A percentile compares a stretch with the other conserved stretches of the same genome.
Evolutionary conservation across 306 rosid genomes (phyloP).

Genomic region (Dalbergia cochinchinensis): DNA sequence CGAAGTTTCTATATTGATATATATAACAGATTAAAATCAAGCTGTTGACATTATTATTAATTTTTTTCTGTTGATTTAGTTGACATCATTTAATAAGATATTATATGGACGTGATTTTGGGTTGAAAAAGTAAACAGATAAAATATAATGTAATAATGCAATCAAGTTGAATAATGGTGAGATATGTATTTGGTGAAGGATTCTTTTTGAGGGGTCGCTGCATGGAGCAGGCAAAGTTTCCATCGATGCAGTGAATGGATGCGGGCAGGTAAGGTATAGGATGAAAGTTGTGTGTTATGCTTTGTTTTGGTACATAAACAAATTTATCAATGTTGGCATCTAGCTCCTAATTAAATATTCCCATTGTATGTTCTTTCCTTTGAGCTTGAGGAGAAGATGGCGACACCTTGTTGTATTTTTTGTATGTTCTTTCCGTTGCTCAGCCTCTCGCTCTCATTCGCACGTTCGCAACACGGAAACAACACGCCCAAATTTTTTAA

Average conservation of each 20-base stretch:
- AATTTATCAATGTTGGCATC: slow-evolving; percentile 22
- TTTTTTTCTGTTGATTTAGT: background rate
- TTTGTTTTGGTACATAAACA: background rate
- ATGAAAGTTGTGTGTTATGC: slow-evolving; percentile 14
- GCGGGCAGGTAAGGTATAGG: slow-evolving; percentile 27
- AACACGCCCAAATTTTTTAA: background rate
- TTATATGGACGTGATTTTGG: background rate
- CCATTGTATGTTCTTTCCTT: slow-evolving; percentile 2
- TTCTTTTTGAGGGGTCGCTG: slow-evolving; percentile 21
- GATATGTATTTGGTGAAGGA: slow-evolving; percentile 19
- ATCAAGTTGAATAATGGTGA: background rate
- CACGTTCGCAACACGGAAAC: background rate
- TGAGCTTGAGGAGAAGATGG: slow-evolving; percentile 13
- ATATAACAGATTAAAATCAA: background rate
- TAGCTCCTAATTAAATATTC: background rate
- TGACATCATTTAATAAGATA: slow-evolving; percentile 5
- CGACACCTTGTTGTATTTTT: background rate
- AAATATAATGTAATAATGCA: background rate
- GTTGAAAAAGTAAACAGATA: background rate
- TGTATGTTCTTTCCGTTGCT: background rate
- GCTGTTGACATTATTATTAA: background rate
- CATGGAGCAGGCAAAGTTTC: slow-evolving; percentile 29
- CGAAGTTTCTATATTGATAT: background rate
- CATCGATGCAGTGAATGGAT: background rate
- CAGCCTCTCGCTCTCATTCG: background rate